Evolutionary conservation across 495 filamentous ascomycete genomes (phyloP), one percentile per base, ranked within the genome.

Genomic region (Xylaria nigripes): DNA sequence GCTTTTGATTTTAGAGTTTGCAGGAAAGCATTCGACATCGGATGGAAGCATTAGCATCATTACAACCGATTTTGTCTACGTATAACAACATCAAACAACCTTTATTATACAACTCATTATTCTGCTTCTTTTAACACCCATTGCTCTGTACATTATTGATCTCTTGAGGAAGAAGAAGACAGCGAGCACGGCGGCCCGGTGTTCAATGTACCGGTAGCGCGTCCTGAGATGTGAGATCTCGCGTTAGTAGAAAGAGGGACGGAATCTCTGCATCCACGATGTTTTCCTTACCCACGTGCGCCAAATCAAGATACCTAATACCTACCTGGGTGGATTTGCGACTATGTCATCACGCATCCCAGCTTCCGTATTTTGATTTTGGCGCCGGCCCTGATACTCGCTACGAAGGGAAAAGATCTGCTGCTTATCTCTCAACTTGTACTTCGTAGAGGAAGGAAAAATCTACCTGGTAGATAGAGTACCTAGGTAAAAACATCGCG

Each of bases 341-440:
- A 9, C 9, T 4, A 1, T n/a, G 27, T 12, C 15, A 16, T 45
- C 42, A 12, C 6, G 45, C n/a, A 9, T 10, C n/a, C 27, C 51
- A 53, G 22, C 51, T 53, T 53, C 51, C 51, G 29, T 5, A 53
- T 53, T 46, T 21, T 21, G 51, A 44, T 25, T 6, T 46, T 16
- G 18, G 51, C 21, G 8, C 42, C 43, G 51, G n/a, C 22, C 13
- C 6, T 18, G 36, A 36, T 36, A 3, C 32, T 36, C 13, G 32
- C 32, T 36, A n/a, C 13, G 32, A 18, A 1, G 36, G 9, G 4
- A 29, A 18, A 40, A 3, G 36, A 3, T 3, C 36, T n/a, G 32
- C 32, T 19, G 3, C n/a, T 40, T 40, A 40, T 36, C 32, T 36
- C 32, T 36, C 8, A 12, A 5, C 27, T 30, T 36, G 6, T 12